Evolutionary conservation across 768 basidiomycete genomes (phyloP).

Genomic region (Trametes meyenii): DNA sequence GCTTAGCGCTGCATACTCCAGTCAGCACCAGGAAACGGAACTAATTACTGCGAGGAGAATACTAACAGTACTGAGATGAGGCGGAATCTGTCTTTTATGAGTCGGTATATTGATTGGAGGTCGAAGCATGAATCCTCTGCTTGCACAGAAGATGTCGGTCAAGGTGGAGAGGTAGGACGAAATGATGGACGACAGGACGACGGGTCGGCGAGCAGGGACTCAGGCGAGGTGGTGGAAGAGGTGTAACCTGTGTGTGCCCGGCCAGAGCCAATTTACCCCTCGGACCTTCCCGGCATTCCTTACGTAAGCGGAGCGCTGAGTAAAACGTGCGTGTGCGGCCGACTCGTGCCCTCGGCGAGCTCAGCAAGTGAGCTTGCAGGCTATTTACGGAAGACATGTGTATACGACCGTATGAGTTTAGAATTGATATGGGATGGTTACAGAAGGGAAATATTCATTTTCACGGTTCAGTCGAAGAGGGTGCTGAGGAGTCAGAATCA

Average conservation of each 20-base stretch:
- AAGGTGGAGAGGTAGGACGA: conserved; percentile 52
- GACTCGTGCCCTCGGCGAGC: not conserved
- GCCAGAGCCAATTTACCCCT: conserved; percentile 20
- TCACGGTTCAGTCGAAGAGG: too few relatives aligned
- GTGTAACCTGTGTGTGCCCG: conserved; percentile 1
- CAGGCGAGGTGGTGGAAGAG: conserved; percentile 31
- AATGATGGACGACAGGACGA: conserved; percentile 54
- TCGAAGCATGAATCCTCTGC: conserved; percentile 94
- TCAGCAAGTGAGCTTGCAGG: not conserved
- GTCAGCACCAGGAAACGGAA: not conserved
- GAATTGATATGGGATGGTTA: not conserved
- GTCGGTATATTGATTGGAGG: conserved; percentile 75
- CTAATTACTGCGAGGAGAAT: not conserved
- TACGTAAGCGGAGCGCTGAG: conserved; percentile 23
- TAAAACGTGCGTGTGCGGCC: conserved; percentile 20
- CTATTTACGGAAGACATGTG: not conserved
- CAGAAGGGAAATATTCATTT: not conserved
- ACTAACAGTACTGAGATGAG: conserved; percentile 55
- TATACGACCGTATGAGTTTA: not conserved
- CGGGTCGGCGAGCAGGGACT: conserved; percentile 22
- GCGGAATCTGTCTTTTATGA: conserved; percentile 58
- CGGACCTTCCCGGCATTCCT: conserved; percentile 23
- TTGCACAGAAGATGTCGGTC: conserved; percentile 60
- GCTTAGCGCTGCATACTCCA: conserved; percentile 56
- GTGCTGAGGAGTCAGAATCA: too few relatives aligned